Base-by-base conservation (phyloP, 2,329 filamentous ascomycete species). In the Ophiostoma sp. region DNA sequence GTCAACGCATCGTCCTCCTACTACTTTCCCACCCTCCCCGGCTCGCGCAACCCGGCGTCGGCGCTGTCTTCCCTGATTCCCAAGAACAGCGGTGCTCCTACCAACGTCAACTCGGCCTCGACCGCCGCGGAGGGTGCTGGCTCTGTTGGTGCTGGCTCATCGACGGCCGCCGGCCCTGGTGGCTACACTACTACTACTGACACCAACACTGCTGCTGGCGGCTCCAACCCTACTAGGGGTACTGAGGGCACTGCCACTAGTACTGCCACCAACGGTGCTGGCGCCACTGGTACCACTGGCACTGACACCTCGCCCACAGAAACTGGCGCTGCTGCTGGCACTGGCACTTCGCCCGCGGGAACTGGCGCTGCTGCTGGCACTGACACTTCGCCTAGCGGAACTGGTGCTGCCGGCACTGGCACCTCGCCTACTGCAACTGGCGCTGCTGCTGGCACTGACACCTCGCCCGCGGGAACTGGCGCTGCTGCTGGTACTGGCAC, bases 21-120 rank as follows among this genome's bases (percentile, higher is more conserved):
- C 64, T 66, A 41, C 35, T 66, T 66, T 23, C 64, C 64, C 35
- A 41, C 64, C 10, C 15, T 66, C 3, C 64, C 64, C n/a, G 64
- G 64, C 17, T 39, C 35, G 20, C 35, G 13, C 11, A 36, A 11
- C n/a, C 36, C 64, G 20, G 13, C 64, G 20, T 41, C 64, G 2
- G 11, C 3, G 0, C 27, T 33, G 23, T 64, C 60, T 11, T 11
- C 60, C n/a, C 60, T 64, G 15, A 10, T 64, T n/a, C 31, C 33
- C 60, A 35, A 64, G 60, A 35, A 64, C 17, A 64, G 31, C 33
- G 60, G 60, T 39, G 60, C 64, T 44, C 64, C 64, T n/a, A 27
- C 27, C 3, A 27, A 33, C 5, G 57, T 62, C 13, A 17, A 31
- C 15, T 20, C 57, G 33, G 27, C 57, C 27, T 33, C 57, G 13